Base-by-base conservation (phyloP, 2,329 filamentous ascomycete genomes). In the Penicillium psychrosexuale region DNA sequence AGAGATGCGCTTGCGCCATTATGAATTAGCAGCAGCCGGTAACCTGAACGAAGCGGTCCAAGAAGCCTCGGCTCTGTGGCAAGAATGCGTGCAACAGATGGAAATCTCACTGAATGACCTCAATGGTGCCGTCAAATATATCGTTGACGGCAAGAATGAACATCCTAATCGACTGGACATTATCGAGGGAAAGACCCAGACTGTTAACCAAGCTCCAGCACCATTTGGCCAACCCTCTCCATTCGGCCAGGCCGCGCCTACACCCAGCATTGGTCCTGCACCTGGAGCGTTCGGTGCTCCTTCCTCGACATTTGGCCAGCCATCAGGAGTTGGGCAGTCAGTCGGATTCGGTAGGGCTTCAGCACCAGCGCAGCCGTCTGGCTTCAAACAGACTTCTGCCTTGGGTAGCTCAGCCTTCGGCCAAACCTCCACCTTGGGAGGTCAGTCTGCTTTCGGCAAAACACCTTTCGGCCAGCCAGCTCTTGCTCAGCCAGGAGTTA, bases 1-100 rank as follows among this genome's bases (percentile, higher is more conserved):
- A 71, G 93, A 97, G 73, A 82, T 96, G 69, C 83, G 91, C 47
- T 69, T 92, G 28, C 75, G 78, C 22, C 87, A 91, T 68, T 92
- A 93, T 67, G 78, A 85, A 49, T 83, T 83, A 2, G 77, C 80
- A 38, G 81, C 83, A 8, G 68, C 81, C 8, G 88, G 89, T 1
- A 88, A 86, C 53, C 73, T 79, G 47, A 71, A 81, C 52, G 72
- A 75, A 60, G 82, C 80, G 28, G 75, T 84, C 19, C 74, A 78
- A 65, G 77, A 78, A 67, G 77, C 77, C 15, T 71, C 75, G 68
- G 76, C 76, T 13, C 75, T 92, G 7, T 86, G 86, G 64, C 77
- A 81, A 30, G 84, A 85, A 58, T 84, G 88, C 3, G 77, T 86
- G 58, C 79, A 86, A 55, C 90, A 94, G 69, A 90, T 92, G 48